Evolutionary conservation across 1,139 yeast species (phyloP).

Genomic region (Yamadazyma triangularis): DNA sequence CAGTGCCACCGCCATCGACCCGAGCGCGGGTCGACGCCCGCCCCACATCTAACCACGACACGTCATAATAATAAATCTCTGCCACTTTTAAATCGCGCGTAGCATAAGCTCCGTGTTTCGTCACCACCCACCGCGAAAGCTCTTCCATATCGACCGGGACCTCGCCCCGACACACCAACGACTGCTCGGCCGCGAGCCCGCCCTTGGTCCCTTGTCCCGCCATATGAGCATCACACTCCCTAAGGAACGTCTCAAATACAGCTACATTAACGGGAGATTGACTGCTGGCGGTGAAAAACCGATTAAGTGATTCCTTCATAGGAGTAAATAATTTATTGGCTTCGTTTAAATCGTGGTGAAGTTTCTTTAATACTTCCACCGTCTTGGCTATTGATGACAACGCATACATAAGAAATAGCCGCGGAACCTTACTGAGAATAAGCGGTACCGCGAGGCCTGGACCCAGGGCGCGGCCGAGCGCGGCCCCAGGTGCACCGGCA

Average conservation of each 20-base stretch:
- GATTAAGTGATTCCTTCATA: slow-evolving; percentile 49
- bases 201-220: slow-evolving; percentile 23
- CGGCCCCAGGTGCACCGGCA: slow-evolving; percentile 40
- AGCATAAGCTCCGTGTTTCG: slow-evolving; percentile 27
- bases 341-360: slow-evolving; percentile 40
- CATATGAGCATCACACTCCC: slow-evolving; percentile 42
- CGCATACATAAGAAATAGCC: slow-evolving; percentile 65
- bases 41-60: slow-evolving; percentile 62
- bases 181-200: slow-evolving; percentile 55
- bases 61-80: slow-evolving; percentile 62
- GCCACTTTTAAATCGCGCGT: slow-evolving; percentile 40
- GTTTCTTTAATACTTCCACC: slow-evolving; percentile 51
- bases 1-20: background rate
- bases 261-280: slow-evolving; percentile 56
- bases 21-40: background rate
- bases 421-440: slow-evolving; percentile 62
- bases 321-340: slow-evolving; percentile 44
- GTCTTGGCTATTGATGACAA: slow-evolving; percentile 67
- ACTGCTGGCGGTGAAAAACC: slow-evolving; percentile 50
- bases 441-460: slow-evolving; percentile 61
- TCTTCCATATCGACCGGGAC: slow-evolving; percentile 44
- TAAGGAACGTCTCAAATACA: slow-evolving; percentile 58
- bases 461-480: slow-evolving; percentile 58
- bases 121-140: slow-evolving; percentile 27
- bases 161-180: slow-evolving; percentile 59